Base-by-base conservation (phyloP, 1,284 basidiomycete species). In the Ustilago nuda region DNA sequence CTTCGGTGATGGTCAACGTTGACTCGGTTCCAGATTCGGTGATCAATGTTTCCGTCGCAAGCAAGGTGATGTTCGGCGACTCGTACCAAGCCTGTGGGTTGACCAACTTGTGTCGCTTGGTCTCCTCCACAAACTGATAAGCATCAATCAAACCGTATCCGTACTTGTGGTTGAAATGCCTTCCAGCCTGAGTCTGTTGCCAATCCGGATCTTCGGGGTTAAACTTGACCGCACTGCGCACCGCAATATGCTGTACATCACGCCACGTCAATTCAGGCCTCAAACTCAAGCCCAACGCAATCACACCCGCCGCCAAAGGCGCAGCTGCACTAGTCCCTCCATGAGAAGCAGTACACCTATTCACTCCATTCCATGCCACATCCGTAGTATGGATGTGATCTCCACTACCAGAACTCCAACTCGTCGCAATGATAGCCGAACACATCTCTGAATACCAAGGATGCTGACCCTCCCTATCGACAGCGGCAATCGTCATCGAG, bases 251-350 rank as follows among this genome's bases (percentile, higher is more conserved):
- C 85, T 99, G 97, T 45, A 98, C 89, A 84, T 99, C 97, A 66
- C 97, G 91, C 97, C 97, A 99, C 33, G 93, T 92, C 33, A 99
- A 90, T 55, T 99, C 95, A 17, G 95, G 94, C 11, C 84, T 66
- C 13, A 78, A 66, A 39, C 82, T 76, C 8, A 85, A 78, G 33
- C 76, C 84, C 4, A 85, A 72, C 45, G 84, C 84, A 23, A 82
- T 74, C 15, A 85, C 80, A 32, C 83, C 84, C 1, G 84, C 84
- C n/a, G 83, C 96, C 60, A 99, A 93, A 0, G 97, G 97, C 3
- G 97, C 97, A 4, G 97, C 97, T 19, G 97, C 97, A 19, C 95
- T 98, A 1, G 97, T 99, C 17, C 97, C 97, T 23, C 97, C 97
- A 84, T 99, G 97, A 0, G 87, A 89, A 53, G 89, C 89, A 0